Evolutionary conservation across 768 basidiomycete genomes (phyloP).

Genomic region (Russula griseocarnosa): DNA sequence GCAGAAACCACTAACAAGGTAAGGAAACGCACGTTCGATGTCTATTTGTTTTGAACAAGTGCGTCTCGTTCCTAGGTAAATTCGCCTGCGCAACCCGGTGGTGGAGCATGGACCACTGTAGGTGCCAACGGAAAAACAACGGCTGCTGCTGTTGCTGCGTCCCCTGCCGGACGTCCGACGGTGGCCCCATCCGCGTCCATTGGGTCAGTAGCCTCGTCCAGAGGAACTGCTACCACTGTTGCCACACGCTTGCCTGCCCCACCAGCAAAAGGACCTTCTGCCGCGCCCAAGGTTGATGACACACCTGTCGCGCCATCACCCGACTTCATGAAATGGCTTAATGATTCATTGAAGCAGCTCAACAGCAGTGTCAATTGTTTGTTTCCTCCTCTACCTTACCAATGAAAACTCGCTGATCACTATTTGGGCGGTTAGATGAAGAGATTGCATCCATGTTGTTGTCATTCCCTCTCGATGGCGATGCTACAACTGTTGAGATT

Average conservation of each 20-base stretch:
- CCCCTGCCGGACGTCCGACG: conserved; percentile 38
- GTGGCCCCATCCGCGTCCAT: conserved; percentile 38
- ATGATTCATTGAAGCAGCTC: conserved; percentile 74
- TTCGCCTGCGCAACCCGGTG: conserved; percentile 33
- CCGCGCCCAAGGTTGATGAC: conserved; percentile 54
- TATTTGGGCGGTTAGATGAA: conserved; percentile 56
- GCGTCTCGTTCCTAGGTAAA: conserved; percentile 23
- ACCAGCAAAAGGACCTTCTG: conserved; percentile 29
- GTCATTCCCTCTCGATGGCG: conserved; percentile 88
- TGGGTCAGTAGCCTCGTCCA: conserved; percentile 35
- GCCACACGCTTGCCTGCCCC: conserved; percentile 29
- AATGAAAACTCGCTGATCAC: conserved; percentile 9
- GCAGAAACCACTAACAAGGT: conserved; percentile 80
- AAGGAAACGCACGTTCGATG: conserved; percentile 16
- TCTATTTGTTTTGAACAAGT: conserved; percentile 9
- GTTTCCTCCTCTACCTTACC: conserved; percentile 27
- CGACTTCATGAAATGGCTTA: conserved; percentile 92
- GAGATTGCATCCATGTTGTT: conserved; percentile 96
- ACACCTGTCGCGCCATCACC: conserved; percentile 65
- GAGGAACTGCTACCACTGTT: conserved; percentile 14
- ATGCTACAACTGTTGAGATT: conserved; percentile 76
- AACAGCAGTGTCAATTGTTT: conserved; percentile 69
- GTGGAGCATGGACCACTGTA: conserved; percentile 81
- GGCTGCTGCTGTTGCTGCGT: conserved; percentile 35
- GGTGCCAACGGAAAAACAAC: conserved; percentile 68